Evolutionary conservation across 2,329 filamentous ascomycete species (phyloP).

Genomic region (Botrytis cinerea): DNA sequence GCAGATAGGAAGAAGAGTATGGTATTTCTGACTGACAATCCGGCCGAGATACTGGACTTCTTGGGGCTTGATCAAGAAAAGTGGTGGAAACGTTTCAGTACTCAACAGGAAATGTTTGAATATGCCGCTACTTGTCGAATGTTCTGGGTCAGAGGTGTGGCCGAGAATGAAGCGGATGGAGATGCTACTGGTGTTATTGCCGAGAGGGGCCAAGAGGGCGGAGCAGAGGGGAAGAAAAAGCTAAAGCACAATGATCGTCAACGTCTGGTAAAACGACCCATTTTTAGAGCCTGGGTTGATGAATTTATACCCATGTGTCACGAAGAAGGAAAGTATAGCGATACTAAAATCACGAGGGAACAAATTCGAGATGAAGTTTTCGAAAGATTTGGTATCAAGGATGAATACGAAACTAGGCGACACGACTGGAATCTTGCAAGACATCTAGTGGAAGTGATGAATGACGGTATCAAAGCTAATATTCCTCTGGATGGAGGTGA

Average conservation of each 20-base stretch:
- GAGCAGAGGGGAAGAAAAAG: slow-evolving; percentile 42
- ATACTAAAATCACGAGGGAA: slow-evolving; percentile 43
- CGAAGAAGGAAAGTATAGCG: slow-evolving; percentile 43
- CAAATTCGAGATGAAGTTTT: slow-evolving; percentile 57
- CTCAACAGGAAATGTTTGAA: slow-evolving; percentile 58
- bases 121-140: slow-evolving; percentile 61
- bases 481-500: slow-evolving; percentile 38
- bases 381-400: slow-evolving; percentile 49
- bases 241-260: slow-evolving; percentile 58
- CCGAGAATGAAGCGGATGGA: slow-evolving; percentile 36
- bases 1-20: slow-evolving; percentile 55
- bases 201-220: slow-evolving; percentile 36
- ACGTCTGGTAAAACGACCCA: slow-evolving; percentile 55
- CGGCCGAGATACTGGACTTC: slow-evolving; percentile 59
- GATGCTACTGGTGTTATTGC: slow-evolving; percentile 22
- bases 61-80: slow-evolving; percentile 56
- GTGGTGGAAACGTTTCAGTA: slow-evolving; percentile 59
- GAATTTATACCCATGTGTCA: slow-evolving; percentile 61
- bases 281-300: slow-evolving; percentile 62
- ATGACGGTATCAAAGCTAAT: slow-evolving; percentile 47
- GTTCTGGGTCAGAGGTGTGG: slow-evolving; percentile 50
- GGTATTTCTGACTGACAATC: slow-evolving; percentile 61
- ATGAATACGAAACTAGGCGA: slow-evolving; percentile 49
- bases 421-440: slow-evolving; percentile 47
- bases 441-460: slow-evolving; percentile 49